phyloP scores from a whole-genome alignment of 371 early-diverging fungal genomes.

The Lichtheimia ramosa region DNA sequence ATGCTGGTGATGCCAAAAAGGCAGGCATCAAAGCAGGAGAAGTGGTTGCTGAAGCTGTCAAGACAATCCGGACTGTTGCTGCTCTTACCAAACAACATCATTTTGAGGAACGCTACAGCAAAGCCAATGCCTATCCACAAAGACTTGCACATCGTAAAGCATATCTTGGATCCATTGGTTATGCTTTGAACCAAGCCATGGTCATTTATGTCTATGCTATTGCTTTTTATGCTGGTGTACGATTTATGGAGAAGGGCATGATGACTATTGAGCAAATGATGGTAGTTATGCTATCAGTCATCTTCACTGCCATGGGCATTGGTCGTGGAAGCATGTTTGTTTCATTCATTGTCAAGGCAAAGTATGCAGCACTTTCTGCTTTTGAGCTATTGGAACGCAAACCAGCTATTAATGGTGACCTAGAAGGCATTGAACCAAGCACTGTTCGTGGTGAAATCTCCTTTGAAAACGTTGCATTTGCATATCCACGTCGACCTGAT shows the following conservation, averaged over 20 bases:
- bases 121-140: conserved; percentile 69
- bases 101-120: conserved; percentile 61
- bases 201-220: conserved; percentile 63
- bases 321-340: conserved; percentile 57
- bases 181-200: conserved; percentile 65
- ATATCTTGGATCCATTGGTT: conserved; percentile 58
- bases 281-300: conserved; percentile 64
- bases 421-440: conserved; percentile 66
- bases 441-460: conserved; percentile 50
- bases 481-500: conserved; percentile 74
- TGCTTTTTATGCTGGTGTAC: conserved; percentile 60
- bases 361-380: conserved; percentile 75
- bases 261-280: conserved; percentile 51
- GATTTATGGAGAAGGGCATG: conserved; percentile 35
- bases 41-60: conserved; percentile 82
- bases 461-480: conserved; percentile 38
- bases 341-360: conserved; percentile 74
- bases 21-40: conserved; percentile 70
- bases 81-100: conserved; percentile 75
- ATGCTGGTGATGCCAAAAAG: conserved; percentile 57
- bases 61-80: conserved; percentile 85
- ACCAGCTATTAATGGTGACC: conserved; percentile 71
- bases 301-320: conserved; percentile 69
- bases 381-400: conserved; percentile 73
- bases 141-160: conserved; percentile 58